Conservation (phyloP, 225 moss, liverwort and hornwort species). For the Sphagnum contortum region DNA sequence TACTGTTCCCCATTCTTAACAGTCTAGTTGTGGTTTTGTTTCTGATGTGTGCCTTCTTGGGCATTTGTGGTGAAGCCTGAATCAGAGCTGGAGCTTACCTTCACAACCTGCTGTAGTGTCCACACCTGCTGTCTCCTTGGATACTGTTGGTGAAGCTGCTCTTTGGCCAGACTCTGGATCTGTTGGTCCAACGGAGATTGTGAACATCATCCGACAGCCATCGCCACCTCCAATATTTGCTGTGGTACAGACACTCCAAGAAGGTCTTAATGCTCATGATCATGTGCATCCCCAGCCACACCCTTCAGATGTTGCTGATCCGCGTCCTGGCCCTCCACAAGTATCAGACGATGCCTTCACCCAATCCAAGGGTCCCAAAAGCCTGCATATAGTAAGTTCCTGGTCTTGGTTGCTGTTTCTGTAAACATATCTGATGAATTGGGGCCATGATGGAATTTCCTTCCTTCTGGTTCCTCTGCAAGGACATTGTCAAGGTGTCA, state of each 20-base stretch:
- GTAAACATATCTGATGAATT: neutral
- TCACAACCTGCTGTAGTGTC: conserved; percentile 29
- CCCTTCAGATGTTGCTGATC: conserved; percentile 86
- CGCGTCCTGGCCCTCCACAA: conserved; percentile 85
- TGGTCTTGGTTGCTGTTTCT: neutral
- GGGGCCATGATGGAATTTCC: neutral
- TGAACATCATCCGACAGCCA: conserved; percentile 78
- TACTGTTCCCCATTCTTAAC: too few relatives aligned
- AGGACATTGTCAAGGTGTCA: too few relatives aligned
- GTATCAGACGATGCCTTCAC: conserved; percentile 46
- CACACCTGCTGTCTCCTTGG: conserved; percentile 34
- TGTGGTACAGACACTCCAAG: conserved; percentile 60
- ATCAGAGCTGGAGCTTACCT: conserved; percentile 68
- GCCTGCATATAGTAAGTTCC: conserved; percentile 74
- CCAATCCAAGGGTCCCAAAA: conserved; percentile 72
- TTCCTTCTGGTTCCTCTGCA: neutral
- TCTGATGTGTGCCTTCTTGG: conserved; percentile 37
- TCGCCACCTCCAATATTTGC: conserved; percentile 87
- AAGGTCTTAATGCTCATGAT: conserved; percentile 34
- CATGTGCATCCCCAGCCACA: conserved; percentile 41
- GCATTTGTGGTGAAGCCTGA: conserved; percentile 63
- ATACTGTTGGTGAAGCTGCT: conserved; percentile 50
- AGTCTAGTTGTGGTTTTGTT: neutral
- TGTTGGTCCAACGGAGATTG: conserved; percentile 46
- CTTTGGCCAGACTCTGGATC: conserved; percentile 51